phyloP scores from a whole-genome alignment of 345 rosid genomes.

The Leavenworthia alabamica region DNA sequence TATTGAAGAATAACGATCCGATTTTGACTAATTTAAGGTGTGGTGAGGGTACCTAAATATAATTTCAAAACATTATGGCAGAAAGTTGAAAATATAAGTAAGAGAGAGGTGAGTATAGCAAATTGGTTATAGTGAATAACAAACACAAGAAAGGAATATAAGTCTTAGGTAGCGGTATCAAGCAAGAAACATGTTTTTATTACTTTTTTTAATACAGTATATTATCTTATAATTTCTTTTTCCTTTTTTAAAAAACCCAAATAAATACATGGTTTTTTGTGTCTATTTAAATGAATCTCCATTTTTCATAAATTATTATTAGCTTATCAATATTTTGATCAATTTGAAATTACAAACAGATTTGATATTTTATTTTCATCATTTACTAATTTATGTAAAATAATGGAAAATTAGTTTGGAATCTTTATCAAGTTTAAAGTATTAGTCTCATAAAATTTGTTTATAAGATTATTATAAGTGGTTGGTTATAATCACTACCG shows the following conservation, averaged over 20 bases:
- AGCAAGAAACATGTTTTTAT: constrained; percentile 13
- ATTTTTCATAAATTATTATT: background rate
- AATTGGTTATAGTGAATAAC: constrained; percentile 3
- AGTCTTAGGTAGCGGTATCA: constrained; percentile 9
- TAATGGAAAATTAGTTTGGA: background rate
- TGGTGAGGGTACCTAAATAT: background rate
- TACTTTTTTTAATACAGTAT: background rate
- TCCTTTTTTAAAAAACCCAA: background rate
- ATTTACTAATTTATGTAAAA: background rate
- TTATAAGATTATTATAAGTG: background rate
- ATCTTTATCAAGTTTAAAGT: background rate
- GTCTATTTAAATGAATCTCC: background rate
- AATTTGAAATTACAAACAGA: background rate
- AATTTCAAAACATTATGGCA: background rate
- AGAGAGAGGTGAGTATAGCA: background rate
- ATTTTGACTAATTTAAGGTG: background rate
- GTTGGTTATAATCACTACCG: background rate
- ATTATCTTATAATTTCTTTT: background rate
- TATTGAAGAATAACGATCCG: background rate
- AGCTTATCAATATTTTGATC: background rate
- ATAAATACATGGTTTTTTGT: background rate
- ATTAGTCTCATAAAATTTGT: background rate
- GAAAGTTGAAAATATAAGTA: background rate
- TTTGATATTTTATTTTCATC: background rate
- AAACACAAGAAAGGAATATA: constrained; percentile 20